Base-by-base conservation (phyloP, 306 rosid species). In the Begonia peltatifolia region DNA sequence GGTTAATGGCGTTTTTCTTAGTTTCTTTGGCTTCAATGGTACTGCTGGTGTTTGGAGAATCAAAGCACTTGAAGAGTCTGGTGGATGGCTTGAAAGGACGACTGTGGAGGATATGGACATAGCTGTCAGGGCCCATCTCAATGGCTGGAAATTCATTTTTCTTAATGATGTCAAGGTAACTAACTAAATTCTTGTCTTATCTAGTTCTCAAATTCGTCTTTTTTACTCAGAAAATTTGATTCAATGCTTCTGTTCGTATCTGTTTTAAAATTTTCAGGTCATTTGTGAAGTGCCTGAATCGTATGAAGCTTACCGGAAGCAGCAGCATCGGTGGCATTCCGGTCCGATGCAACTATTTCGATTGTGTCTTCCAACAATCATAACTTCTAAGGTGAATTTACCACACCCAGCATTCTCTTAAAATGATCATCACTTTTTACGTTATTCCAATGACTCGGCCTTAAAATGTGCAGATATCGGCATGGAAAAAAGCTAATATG, bases 91-190 rank as follows among this genome's bases (percentile, higher is more conserved):
- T 0, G 99, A 92, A 71, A 77, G 99, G 56, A 92, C 99, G 56
- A 92, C 99, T 10, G 99, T 92, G 30, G 99, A 92, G 59, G 99
- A 92, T 52, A 92, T 92, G 99, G 99, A 92, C 63, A 92, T 92
- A 16, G 99, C 99, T 0, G 96, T 92, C 47, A 71, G 99, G 50
- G 99, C 99, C 42, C 99, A 92, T 67, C 71, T 92, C 64, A 77
- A 81, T 36, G 96, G 99, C 8, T 92, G 99, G 99, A 86, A 87
- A 55, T 86, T 92, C 55, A 76, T 92, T 67, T 92, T 73, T 72
- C 87, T 92, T 30, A 86, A 92, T 57, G 99, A 92, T 81, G 99
- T 92, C 50, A 81, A 68, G 69, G 96, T 74, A 50, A 25, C 6
- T 6, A 30, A 7, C 38, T 30, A 30, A 30, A 30, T 30, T 30